Evolutionary conservation across 2,329 filamentous ascomycete species (phyloP), one percentile per base, ranked within the genome.

Genomic region (Cordyceps tenuipes): DNA sequence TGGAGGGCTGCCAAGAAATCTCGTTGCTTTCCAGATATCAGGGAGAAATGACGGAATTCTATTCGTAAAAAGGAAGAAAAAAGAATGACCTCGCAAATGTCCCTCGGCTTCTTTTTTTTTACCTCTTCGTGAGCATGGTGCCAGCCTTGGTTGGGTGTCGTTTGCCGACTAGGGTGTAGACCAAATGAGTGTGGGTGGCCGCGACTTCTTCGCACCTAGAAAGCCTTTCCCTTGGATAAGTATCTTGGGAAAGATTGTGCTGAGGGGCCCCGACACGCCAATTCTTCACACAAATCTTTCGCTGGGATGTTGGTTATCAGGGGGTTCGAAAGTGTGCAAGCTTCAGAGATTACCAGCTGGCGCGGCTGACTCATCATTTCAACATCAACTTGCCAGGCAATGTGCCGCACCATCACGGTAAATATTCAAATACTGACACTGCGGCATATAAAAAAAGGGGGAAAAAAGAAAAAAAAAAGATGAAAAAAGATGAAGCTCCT

Each of bases 301-400:
- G 41, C 29, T 29, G n/a, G 4, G n/a, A n/a, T 8, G 53, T 47
- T 47, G 53, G 36, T 10, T 19, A 19, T 29, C 29, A 34, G 15
- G 9, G 21, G 39, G 19, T n/a, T 31, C 21, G 43, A 36, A n/a
- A 36, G 23, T 10, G 39, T 34, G 19, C 10, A 29, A 8, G 53
- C 23, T n/a, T 8, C 12, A 47, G 21, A 36, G 53, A 26, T 47
- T 47, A 56, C 26, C 29, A 56, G 53, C 36, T 7, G 26, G 53
- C n/a, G 46, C 43, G 5, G 55, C 55, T 57, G 44, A 57, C 55
- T 57, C 55, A 57, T 57, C 55, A 57, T 13, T 13, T 39, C 44
- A 49, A 49, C 55, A 15, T 9, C 19, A 19, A 21, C 39, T 46
- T 36, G 8, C 29, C 36, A 6, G n/a, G 9, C 8, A n/a, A 12